Conservation (phyloP, 805 yeast species). For the Pichia thaimueangensis region DNA sequence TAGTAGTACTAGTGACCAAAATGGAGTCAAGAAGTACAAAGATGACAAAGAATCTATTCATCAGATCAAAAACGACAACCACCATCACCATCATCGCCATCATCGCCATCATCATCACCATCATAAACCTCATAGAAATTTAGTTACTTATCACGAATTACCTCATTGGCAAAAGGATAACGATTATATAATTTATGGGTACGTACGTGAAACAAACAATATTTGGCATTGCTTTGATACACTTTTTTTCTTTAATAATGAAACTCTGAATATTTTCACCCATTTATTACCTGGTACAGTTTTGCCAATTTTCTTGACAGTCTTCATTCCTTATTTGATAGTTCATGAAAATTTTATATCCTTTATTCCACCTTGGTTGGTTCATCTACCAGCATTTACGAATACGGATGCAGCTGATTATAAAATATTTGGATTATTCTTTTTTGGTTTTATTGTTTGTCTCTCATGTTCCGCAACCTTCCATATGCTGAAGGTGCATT, state of each 20-base stretch:
- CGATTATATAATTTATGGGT: slow-evolving; percentile 44
- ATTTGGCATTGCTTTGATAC: slow-evolving; percentile 35
- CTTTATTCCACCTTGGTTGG: slow-evolving; percentile 20
- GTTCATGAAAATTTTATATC: slow-evolving; percentile 15
- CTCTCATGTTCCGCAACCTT: slow-evolving; percentile 43
- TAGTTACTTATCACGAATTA: slow-evolving; percentile 36
- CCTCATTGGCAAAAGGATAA: slow-evolving; percentile 55
- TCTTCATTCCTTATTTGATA: slow-evolving; percentile 21
- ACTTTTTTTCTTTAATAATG: slow-evolving; percentile 44
- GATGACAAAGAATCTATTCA: too few relatives aligned
- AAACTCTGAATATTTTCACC: slow-evolving; percentile 45
- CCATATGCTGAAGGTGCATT: slow-evolving; percentile 47
- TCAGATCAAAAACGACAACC: too few relatives aligned
- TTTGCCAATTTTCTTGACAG: slow-evolving; percentile 20
- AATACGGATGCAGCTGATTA: slow-evolving; percentile 31
- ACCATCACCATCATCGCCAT: too few relatives aligned
- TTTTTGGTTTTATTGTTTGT: slow-evolving; percentile 39
- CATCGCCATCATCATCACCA: background rate
- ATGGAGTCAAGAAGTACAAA: too few relatives aligned
- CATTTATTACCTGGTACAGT: slow-evolving; percentile 43
- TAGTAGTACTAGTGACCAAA: too few relatives aligned
- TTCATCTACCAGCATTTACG: slow-evolving; percentile 23
- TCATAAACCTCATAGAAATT: slow-evolving; percentile 10
- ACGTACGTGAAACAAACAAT: slow-evolving; percentile 42
- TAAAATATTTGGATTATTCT: slow-evolving; percentile 38